phyloP scores from a whole-genome alignment of 805 yeast species.

The Jamesozyma lodderae region DNA sequence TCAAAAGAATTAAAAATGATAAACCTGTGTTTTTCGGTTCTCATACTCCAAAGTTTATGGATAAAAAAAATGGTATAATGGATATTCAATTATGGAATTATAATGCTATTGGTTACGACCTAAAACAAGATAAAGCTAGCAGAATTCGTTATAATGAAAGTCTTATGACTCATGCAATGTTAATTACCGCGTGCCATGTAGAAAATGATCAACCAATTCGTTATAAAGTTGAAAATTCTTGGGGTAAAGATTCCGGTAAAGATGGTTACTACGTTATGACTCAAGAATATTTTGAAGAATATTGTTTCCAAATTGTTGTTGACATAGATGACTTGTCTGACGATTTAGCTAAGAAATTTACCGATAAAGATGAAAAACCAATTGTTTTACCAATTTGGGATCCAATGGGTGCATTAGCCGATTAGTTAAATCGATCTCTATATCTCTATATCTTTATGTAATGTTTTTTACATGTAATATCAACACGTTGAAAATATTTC shows the following conservation, averaged over 20 bases:
- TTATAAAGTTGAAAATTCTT: slow-evolving; percentile 69
- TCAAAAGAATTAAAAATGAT: slow-evolving; percentile 58
- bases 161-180: slow-evolving; percentile 87
- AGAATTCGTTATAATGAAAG: slow-evolving; percentile 64
- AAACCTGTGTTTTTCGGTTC: slow-evolving; percentile 84
- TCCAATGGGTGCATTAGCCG: slow-evolving; percentile 70
- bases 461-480: too few species aligned
- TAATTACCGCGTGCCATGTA: slow-evolving; percentile 70
- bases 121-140: slow-evolving; percentile 51
- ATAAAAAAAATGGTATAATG: slow-evolving; percentile 57
- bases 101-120: slow-evolving; percentile 45
- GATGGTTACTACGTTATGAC: slow-evolving; percentile 67
- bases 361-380: slow-evolving; percentile 38
- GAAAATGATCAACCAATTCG: slow-evolving; percentile 53
- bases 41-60: slow-evolving; percentile 74
- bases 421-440: slow-evolving; percentile 4
- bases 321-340: slow-evolving; percentile 41
- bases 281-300: slow-evolving; percentile 65
- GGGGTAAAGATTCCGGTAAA: slow-evolving; percentile 62
- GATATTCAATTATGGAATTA: slow-evolving; percentile 65
- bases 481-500: too few species aligned
- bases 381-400: slow-evolving; percentile 67
- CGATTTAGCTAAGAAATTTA: slow-evolving; percentile 30
- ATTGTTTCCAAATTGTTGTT: slow-evolving; percentile 63
- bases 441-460: too few species aligned